A percentile compares a stretch with the other conserved stretches of the same genome.
Evolutionary conservation across 345 rosid species (phyloP).

Genomic region (Syzygium jambos): DNA sequence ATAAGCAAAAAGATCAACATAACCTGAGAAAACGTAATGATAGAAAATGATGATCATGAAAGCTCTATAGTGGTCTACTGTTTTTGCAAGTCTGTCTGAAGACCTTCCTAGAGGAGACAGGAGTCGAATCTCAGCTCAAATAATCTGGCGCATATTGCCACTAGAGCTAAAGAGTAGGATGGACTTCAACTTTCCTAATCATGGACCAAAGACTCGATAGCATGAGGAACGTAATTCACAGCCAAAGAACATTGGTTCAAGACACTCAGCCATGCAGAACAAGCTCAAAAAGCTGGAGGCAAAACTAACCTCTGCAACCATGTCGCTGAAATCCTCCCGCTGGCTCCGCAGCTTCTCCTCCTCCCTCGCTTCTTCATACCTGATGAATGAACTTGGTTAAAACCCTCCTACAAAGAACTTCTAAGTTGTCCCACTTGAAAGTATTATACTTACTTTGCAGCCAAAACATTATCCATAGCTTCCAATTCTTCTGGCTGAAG

Average conservation of each 20-base stretch:
- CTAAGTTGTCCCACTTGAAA: background rate
- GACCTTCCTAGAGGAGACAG: background rate
- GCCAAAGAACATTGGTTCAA: background rate
- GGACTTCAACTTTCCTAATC: background rate
- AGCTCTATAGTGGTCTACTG: background rate
- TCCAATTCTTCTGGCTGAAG: constrained; percentile 95
- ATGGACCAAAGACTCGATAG: background rate
- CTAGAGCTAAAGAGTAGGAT: background rate
- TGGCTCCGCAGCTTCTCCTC: constrained; percentile 91
- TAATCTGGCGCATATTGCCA: background rate
- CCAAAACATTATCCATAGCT: constrained; percentile 73
- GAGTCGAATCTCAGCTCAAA: background rate
- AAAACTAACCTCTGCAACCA: constrained; percentile 87
- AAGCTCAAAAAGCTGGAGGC: background rate
- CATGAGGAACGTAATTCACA: background rate
- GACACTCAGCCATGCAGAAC: background rate
- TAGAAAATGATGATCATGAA: background rate
- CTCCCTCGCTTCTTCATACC: constrained; percentile 98
- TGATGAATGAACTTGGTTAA: constrained; percentile 8
- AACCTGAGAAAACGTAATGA: background rate
- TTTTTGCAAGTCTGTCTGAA: background rate
- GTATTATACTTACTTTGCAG: constrained; percentile 69
- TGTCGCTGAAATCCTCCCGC: constrained; percentile 94
- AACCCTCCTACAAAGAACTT: background rate
- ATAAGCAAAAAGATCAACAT: background rate